Evolutionary conservation across 176 grass and related monocot genomes (phyloP).

Genomic region (Carex littledalei): DNA sequence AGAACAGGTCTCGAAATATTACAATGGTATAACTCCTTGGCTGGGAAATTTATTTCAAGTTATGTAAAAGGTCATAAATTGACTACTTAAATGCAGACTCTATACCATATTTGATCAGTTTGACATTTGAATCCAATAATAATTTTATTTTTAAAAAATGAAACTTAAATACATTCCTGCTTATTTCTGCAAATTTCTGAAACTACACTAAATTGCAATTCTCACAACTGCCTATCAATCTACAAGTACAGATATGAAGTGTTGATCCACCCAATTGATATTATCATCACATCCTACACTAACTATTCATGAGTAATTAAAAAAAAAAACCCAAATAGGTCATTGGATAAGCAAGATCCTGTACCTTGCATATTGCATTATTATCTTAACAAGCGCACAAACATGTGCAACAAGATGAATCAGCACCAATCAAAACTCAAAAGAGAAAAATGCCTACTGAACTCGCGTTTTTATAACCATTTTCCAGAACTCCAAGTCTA

Average conservation of each 20-base stretch:
- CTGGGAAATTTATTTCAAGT: not conserved
- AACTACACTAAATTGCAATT: not conserved
- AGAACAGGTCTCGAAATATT: no score
- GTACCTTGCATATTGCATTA: not conserved
- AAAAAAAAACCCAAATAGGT: not conserved
- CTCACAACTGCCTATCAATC: not conserved
- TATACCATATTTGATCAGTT: not conserved
- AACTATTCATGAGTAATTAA: not conserved
- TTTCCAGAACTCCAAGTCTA: not conserved
- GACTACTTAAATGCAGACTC: not conserved
- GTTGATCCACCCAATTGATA: not conserved
- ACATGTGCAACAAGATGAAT: conserved; percentile 1
- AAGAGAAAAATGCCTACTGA: not conserved
- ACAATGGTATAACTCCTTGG: no score
- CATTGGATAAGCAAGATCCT: not conserved
- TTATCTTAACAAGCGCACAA: not conserved
- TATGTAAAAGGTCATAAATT: not conserved
- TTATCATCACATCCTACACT: not conserved
- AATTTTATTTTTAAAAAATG: no score
- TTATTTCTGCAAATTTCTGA: not conserved
- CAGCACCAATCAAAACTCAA: not conserved
- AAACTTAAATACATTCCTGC: not conserved
- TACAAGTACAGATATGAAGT: not conserved
- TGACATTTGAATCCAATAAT: not conserved
- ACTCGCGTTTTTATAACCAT: conserved; percentile 7